A percentile compares a stretch with the other conserved stretches of the same genome.
Evolutionary conservation across 257 asterid species (phyloP).

Genomic region (Capsicum rhomboideum): DNA sequence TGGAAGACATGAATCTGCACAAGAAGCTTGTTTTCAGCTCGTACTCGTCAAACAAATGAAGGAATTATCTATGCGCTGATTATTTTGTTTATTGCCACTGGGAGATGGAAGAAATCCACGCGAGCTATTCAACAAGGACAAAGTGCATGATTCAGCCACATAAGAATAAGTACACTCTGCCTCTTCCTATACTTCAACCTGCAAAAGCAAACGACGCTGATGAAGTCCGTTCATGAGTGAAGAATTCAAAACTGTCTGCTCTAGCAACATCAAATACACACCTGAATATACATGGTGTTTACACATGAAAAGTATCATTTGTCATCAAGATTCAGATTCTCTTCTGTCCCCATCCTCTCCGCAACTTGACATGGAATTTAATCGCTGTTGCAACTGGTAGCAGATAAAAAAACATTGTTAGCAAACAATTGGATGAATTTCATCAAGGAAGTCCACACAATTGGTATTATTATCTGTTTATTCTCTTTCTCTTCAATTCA

Average conservation of each 20-base stretch:
- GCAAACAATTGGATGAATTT: background rate
- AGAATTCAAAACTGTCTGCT: background rate
- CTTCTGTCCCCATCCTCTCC: conserved; percentile 58
- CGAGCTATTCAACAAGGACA: background rate
- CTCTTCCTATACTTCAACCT: conserved; percentile 1
- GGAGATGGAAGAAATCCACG: background rate
- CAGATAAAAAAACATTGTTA: background rate
- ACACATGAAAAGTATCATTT: conserved; percentile 19
- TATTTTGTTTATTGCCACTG: background rate
- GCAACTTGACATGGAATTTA: conserved; percentile 38
- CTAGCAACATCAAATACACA: background rate
- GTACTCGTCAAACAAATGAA: conserved; percentile 4
- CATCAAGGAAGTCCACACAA: background rate
- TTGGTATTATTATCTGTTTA: background rate
- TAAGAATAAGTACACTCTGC: conserved; percentile 1
- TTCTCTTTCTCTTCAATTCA: background rate
- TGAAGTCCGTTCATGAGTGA: background rate
- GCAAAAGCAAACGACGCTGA: background rate
- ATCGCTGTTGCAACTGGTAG: conserved; percentile 71
- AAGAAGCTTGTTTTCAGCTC: conserved; percentile 11
- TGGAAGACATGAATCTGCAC: conserved; percentile 3
- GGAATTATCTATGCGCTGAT: background rate
- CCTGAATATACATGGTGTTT: conserved; percentile 48
- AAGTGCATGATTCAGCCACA: conserved; percentile 7
- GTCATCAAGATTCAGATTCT: conserved; percentile 53